A percentile compares a stretch with the other conserved stretches of the same genome.
These are phyloP conservation scores for Fusarium vanettenii DNA, from an alignment of 2,329 filamentous ascomycete species.

Conservation along the genomic window DNA sequence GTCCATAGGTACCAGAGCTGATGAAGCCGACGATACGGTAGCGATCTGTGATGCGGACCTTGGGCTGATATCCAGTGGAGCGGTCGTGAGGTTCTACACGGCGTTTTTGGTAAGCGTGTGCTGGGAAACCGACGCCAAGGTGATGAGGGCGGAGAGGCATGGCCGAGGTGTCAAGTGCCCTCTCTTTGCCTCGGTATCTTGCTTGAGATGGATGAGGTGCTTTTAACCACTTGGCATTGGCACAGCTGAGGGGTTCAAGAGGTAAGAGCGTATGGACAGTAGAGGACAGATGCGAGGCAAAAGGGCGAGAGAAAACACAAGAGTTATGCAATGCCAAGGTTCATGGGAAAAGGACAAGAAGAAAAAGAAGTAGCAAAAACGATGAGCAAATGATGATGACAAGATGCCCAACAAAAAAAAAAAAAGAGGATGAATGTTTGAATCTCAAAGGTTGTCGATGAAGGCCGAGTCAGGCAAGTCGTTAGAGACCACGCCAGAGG, in stretches of 20 bases:
- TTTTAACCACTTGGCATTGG: constrained; percentile 39
- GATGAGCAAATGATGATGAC: constrained; percentile 15
- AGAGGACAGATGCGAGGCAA: not conserved
- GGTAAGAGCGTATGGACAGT: not conserved
- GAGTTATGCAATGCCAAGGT: not conserved
- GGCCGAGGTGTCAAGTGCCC: constrained; percentile 9
- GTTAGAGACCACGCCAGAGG: constrained; percentile 1
- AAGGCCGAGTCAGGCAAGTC: constrained; percentile 25
- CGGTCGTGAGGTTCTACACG: constrained; percentile 65
- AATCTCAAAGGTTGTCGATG: constrained; percentile 5
- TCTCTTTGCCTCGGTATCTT: not conserved
- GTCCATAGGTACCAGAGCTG: constrained; percentile 95
- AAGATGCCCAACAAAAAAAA: constrained; percentile 8
- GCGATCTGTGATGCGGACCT: constrained; percentile 89
- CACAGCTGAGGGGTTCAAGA: constrained; percentile 3
- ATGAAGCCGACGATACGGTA: constrained; percentile 99
- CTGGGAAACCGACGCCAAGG: constrained; percentile 42
- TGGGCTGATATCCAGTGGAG: constrained; percentile 72
- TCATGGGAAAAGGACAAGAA: not conserved
- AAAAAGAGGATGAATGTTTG: not conserved
- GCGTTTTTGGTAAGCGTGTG: constrained; percentile 48
- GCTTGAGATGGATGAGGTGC: not conserved
- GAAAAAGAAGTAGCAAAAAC: not conserved
- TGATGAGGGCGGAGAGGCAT: constrained; percentile 53
- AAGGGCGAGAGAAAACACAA: not conserved